Evolutionary conservation across 2,329 filamentous ascomycete species (phyloP).

Genomic region (Passalora sequoiae): DNA sequence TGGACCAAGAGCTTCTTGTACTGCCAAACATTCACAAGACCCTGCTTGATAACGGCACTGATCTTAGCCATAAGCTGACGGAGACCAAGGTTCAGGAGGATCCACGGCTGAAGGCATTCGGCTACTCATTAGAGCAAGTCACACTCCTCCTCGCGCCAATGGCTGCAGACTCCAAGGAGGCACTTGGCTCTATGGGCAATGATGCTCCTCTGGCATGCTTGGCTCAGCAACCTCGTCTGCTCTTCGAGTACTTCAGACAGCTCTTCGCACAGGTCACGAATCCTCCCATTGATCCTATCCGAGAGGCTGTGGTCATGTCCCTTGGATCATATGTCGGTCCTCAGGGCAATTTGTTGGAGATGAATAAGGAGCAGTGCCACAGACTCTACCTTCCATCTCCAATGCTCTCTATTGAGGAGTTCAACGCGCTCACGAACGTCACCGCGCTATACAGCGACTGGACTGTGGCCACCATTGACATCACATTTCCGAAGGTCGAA

Average conservation of each 20-base stretch:
- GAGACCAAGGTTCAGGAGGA: slow-evolving; percentile 74
- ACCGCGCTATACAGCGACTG: slow-evolving; percentile 66
- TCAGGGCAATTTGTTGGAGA: slow-evolving; percentile 90
- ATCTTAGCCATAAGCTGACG: slow-evolving; percentile 64
- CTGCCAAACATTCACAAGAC: slow-evolving; percentile 68
- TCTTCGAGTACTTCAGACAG: slow-evolving; percentile 96
- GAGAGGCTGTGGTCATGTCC: slow-evolving; percentile 98
- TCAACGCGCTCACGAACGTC: slow-evolving; percentile 80
- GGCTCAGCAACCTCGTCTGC: slow-evolving; percentile 78
- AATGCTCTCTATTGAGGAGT: slow-evolving; percentile 81
- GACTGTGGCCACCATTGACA: slow-evolving; percentile 85
- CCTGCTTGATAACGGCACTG: slow-evolving; percentile 53
- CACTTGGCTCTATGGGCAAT: slow-evolving; percentile 95
- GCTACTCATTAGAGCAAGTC: slow-evolving; percentile 93
- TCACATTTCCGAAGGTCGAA: slow-evolving; percentile 84
- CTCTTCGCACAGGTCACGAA: slow-evolving; percentile 98
- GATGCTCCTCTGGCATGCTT: slow-evolving; percentile 89
- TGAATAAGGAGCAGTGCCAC: slow-evolving; percentile 83
- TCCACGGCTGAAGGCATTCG: slow-evolving; percentile 75
- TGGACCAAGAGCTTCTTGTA: slow-evolving; percentile 78
- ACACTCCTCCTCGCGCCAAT: slow-evolving; percentile 87
- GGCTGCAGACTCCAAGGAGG: slow-evolving; percentile 96
- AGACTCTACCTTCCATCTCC: slow-evolving; percentile 82
- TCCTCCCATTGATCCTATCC: slow-evolving; percentile 92
- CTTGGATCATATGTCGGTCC: slow-evolving; percentile 93